phyloP scores from a whole-genome alignment of 305 asterid genomes.

The Fraxinus floribunda region DNA sequence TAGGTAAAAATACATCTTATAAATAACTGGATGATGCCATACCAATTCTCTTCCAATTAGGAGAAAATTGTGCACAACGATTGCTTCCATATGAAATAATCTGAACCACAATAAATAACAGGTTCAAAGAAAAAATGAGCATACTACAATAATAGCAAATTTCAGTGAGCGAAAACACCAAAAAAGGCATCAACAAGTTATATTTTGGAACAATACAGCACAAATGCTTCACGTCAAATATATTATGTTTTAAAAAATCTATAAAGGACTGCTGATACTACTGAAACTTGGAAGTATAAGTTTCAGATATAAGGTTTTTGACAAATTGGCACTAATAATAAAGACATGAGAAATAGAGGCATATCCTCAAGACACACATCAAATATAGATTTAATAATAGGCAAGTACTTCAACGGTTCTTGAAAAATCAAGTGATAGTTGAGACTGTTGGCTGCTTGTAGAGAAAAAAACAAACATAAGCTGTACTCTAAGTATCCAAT shows the following conservation, averaged over 20 bases:
- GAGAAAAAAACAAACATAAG: background rate
- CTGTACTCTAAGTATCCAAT: background rate
- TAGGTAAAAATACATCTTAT: constrained; percentile 9
- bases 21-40: constrained; percentile 23
- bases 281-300: background rate
- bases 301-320: constrained; percentile 12
- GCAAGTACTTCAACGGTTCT: background rate
- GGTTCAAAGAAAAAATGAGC: constrained; percentile 16
- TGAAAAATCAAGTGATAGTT: background rate
- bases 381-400: background rate
- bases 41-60: constrained; percentile 83
- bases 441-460: background rate
- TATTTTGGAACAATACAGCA: background rate
- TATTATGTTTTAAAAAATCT: background rate
- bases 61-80: constrained; percentile 60
- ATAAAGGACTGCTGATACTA: constrained; percentile 8
- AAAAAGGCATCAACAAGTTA: background rate
- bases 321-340: constrained; percentile 14
- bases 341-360: background rate
- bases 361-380: background rate
- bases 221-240: constrained; percentile 12
- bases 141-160: background rate
- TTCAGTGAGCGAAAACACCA: constrained; percentile 11
- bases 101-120: constrained; percentile 42
- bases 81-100: constrained; percentile 73